Percentiles rank a stretch among this genome's conserved stretches.
These are phyloP conservation scores for Clitoria ternatea DNA, from an alignment of 306 rosid genomes.

Conservation along the genomic window DNA sequence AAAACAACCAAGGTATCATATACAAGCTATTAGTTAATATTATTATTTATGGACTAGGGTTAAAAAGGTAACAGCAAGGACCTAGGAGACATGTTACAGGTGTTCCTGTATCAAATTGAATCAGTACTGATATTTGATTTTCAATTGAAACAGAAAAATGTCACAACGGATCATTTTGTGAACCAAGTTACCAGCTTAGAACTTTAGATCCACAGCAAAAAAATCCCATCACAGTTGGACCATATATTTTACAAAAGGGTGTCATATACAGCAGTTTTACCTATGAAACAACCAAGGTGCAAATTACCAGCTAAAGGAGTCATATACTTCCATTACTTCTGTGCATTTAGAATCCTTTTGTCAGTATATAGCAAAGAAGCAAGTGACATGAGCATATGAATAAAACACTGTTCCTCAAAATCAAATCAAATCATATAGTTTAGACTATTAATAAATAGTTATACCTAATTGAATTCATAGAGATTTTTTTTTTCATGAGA, in stretches of 20 bases:
- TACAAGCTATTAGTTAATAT: neutral
- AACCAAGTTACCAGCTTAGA: constrained; percentile 1
- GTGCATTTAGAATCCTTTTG: constrained; percentile 7
- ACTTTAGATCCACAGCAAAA: neutral
- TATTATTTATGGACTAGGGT: neutral
- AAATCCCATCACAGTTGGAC: neutral
- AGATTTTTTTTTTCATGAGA: neutral
- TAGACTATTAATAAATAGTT: neutral
- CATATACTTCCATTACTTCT: neutral
- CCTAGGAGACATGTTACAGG: constrained; percentile 5
- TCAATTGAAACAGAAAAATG: neutral
- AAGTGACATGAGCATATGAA: neutral
- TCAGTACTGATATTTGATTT: neutral
- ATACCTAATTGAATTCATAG: neutral
- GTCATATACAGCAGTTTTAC: neutral
- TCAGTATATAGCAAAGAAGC: neutral
- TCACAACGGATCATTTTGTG: neutral
- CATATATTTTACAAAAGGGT: neutral
- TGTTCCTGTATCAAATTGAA: constrained; percentile 1
- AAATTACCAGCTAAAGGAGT: constrained; percentile 8
- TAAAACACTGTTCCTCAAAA: neutral
- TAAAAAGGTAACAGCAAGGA: neutral
- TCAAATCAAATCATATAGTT: constrained; percentile 7
- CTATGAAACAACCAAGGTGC: neutral
- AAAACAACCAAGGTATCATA: neutral